A percentile compares a stretch with the other conserved stretches of the same genome.
Evolutionary conservation across 192 early-diverging fungal species (phyloP).

Genomic region (Podila clonocystis): DNA sequence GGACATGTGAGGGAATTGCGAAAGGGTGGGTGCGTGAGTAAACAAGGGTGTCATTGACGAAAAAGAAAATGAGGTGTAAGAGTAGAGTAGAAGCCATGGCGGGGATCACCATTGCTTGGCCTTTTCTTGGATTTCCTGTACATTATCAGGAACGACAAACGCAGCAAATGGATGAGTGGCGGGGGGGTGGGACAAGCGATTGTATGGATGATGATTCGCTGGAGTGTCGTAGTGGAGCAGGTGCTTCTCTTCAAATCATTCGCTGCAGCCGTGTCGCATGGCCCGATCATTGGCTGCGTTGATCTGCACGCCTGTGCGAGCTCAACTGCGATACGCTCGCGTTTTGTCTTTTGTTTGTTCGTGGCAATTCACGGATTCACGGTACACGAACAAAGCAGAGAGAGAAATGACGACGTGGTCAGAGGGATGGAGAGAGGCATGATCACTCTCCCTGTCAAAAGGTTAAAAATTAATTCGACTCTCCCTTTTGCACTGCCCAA

Average conservation of each 20-base stretch:
- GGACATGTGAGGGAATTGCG: too few relatives aligned
- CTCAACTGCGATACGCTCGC: neutral
- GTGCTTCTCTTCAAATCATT: neutral
- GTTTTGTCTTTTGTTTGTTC: too few relatives aligned
- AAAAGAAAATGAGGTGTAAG: too few relatives aligned
- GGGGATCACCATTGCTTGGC: too few relatives aligned
- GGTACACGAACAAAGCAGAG: neutral
- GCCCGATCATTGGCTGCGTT: conserved; percentile 2
- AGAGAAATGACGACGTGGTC: neutral
- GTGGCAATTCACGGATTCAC: too few relatives aligned
- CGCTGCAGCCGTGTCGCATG: neutral
- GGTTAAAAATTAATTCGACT: neutral
- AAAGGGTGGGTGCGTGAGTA: too few relatives aligned
- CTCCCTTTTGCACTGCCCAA: conserved; percentile 2
- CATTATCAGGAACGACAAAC: too few relatives aligned
- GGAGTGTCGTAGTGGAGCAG: neutral
- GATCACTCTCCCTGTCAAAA: neutral
- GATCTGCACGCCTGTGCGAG: neutral
- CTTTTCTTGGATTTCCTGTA: too few relatives aligned
- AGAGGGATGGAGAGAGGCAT: neutral
- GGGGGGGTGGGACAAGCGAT: too few relatives aligned
- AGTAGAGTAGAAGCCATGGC: too few relatives aligned
- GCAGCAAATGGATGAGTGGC: too few relatives aligned
- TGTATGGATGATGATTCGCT: neutral
- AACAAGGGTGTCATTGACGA: too few relatives aligned